A percentile compares a stretch with the other conserved stretches of the same genome.
Evolutionary conservation across 805 yeast genomes (phyloP).

Genomic region (Candida maris): DNA sequence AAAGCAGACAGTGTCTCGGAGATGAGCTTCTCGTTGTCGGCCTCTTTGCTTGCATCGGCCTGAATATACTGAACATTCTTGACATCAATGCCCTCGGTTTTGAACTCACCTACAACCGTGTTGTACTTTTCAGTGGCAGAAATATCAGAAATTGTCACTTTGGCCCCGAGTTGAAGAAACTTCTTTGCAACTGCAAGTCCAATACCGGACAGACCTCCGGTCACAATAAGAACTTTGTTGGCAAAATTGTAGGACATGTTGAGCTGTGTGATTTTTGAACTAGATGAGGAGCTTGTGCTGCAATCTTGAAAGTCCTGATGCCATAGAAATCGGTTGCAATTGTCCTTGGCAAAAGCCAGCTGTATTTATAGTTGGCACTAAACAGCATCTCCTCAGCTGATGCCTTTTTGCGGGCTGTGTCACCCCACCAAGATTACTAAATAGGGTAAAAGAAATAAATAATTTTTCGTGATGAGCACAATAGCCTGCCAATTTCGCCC

Average conservation of each 20-base stretch:
- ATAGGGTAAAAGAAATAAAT: not conserved
- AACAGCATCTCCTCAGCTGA: not conserved
- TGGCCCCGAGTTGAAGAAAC: slow-evolving; percentile 17
- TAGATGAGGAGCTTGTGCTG: not conserved
- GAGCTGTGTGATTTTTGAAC: not conserved
- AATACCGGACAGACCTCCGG: slow-evolving; percentile 22
- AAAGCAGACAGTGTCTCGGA: slow-evolving; percentile 4
- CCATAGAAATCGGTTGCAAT: not conserved
- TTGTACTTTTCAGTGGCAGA: slow-evolving; percentile 4
- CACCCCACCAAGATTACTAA: no score
- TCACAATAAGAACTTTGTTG: slow-evolving; percentile 11
- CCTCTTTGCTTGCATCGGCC: slow-evolving; percentile 11
- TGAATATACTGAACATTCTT: slow-evolving; percentile 2
- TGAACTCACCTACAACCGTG: not conserved
- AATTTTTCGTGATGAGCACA: no score
- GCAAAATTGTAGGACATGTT: slow-evolving; percentile 1
- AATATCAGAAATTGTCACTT: slow-evolving; percentile 19
- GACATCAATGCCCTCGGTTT: slow-evolving; percentile 3
- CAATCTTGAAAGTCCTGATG: not conserved
- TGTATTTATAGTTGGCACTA: not conserved
- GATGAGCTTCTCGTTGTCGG: slow-evolving; percentile 6
- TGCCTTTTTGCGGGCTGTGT: not conserved
- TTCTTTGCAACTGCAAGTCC: slow-evolving; percentile 18
- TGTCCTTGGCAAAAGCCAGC: not conserved
- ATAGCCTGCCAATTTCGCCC: no score